Evolutionary conservation across 2,329 filamentous ascomycete species (phyloP).

Genomic region (Talaromyces funiculosus): DNA sequence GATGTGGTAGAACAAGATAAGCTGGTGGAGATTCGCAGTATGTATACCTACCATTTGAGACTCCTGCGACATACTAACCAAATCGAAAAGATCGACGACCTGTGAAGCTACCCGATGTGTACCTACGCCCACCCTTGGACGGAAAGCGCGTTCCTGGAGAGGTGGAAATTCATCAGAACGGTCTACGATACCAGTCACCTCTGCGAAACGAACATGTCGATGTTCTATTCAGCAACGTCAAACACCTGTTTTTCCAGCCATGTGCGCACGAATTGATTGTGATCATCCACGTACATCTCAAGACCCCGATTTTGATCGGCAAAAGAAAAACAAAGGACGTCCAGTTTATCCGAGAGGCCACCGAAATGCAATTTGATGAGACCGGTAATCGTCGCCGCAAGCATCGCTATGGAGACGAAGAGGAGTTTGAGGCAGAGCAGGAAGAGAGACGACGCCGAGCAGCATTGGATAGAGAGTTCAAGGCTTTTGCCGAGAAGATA

Average conservation of each 20-base stretch:
- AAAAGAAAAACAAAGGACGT: constrained; percentile 99
- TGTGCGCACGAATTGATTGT: constrained; percentile 95
- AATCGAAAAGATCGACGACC: constrained; percentile 72
- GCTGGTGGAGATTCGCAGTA: constrained; percentile 86
- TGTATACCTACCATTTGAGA: constrained; percentile 30
- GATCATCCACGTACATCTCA: constrained; percentile 95
- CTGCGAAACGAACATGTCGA: constrained; percentile 81
- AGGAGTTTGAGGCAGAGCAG: constrained; percentile 97
- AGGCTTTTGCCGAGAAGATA: constrained; percentile 94
- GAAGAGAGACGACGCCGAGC: constrained; percentile 86
- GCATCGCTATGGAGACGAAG: constrained; percentile 95
- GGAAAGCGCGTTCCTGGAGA: constrained; percentile 94
- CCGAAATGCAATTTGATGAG: constrained; percentile 97
- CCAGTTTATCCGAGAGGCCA: constrained; percentile 96
- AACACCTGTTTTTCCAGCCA: constrained; percentile 97
- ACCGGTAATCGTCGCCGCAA: constrained; percentile 97
- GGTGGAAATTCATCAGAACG: constrained; percentile 97
- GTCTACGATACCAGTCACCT: constrained; percentile 87
- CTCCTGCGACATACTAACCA: background rate
- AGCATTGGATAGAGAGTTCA: constrained; percentile 93
- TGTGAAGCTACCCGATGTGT: constrained; percentile 85
- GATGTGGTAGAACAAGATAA: constrained; percentile 99
- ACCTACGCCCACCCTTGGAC: constrained; percentile 89
- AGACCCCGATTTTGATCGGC: constrained; percentile 95
- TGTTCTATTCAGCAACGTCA: constrained; percentile 95